These are phyloP conservation scores for Sclerotinia nivalis DNA, from an alignment of 2,329 filamentous ascomycete genomes.

Conservation along the genomic window DNA sequence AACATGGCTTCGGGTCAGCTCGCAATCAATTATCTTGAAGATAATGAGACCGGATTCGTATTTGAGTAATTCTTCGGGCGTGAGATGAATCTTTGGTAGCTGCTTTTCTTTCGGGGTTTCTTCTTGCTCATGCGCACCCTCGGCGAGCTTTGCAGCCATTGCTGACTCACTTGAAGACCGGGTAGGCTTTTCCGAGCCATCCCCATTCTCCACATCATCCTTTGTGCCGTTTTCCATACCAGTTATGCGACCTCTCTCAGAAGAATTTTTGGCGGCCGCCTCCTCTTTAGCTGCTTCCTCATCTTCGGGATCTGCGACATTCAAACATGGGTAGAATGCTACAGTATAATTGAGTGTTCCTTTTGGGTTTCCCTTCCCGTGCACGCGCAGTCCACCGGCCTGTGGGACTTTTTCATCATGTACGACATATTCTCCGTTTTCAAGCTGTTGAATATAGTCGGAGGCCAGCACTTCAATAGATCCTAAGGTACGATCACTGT, in stretches of 20 bases:
- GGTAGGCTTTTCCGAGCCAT: constrained; percentile 45
- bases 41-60: constrained; percentile 92
- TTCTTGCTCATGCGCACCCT: constrained; percentile 47
- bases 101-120: constrained; percentile 49
- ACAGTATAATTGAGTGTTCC: constrained; percentile 80
- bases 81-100: constrained; percentile 75
- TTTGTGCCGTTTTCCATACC: constrained; percentile 30
- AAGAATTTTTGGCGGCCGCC: constrained; percentile 41
- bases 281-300: constrained; percentile 75
- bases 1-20: constrained; percentile 73
- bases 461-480: constrained; percentile 73
- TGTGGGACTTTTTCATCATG: constrained; percentile 72
- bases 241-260: constrained; percentile 35
- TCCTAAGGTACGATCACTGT: constrained; percentile 86
- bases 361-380: constrained; percentile 72
- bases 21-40: constrained; percentile 89
- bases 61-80: constrained; percentile 75
- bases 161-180: constrained; percentile 39
- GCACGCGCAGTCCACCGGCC: constrained; percentile 69
- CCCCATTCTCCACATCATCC: constrained; percentile 28
- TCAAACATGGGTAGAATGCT: constrained; percentile 87
- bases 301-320: constrained; percentile 85
- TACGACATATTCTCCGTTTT: constrained; percentile 77
- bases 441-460: constrained; percentile 77
- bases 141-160: constrained; percentile 36